Conservation (phyloP, 108 stramenopile genomes). For the Pelagomonas calceolata region DNA sequence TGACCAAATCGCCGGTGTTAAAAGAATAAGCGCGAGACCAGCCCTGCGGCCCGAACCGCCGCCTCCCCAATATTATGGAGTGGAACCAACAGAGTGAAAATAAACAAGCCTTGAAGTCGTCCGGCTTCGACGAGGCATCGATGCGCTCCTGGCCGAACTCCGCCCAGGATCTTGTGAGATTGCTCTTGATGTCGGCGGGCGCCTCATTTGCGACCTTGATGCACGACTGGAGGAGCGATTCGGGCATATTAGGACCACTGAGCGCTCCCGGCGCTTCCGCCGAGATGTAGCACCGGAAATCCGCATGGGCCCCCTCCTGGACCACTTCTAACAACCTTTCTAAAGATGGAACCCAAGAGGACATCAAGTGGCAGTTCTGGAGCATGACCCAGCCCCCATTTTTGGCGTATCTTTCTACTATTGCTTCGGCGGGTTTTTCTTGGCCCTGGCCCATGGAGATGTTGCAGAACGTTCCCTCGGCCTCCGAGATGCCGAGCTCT, state of each 20-base stretch:
- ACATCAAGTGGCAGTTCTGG: slow-evolving; percentile 71
- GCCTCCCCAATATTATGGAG: slow-evolving; percentile 58
- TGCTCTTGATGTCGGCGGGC: slow-evolving; percentile 59
- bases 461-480: slow-evolving; percentile 56
- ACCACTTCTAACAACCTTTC: slow-evolving; percentile 62
- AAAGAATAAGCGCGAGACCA: slow-evolving; percentile 63
- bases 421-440: slow-evolving; percentile 52
- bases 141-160: slow-evolving; percentile 41
- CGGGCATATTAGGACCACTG: slow-evolving; percentile 62
- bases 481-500: slow-evolving; percentile 39
- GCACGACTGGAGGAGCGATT: slow-evolving; percentile 54
- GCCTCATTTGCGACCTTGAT: slow-evolving; percentile 73
- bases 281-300: slow-evolving; percentile 67
- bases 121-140: slow-evolving; percentile 47
- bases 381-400: slow-evolving; percentile 74
- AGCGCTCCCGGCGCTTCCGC: slow-evolving; percentile 63
- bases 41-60: slow-evolving; percentile 64
- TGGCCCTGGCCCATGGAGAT: slow-evolving; percentile 75
- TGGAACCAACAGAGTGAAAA: slow-evolving; percentile 75
- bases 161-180: slow-evolving; percentile 60
- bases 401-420: slow-evolving; percentile 41
- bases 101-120: slow-evolving; percentile 60
- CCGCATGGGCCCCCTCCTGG: slow-evolving; percentile 46
- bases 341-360: slow-evolving; percentile 58
- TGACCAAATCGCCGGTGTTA: slow-evolving; percentile 57